Evolutionary conservation across 2,329 filamentous ascomycete genomes (phyloP), one percentile per base, ranked within the genome.

Genomic region (Cytospora chrysosperma): DNA sequence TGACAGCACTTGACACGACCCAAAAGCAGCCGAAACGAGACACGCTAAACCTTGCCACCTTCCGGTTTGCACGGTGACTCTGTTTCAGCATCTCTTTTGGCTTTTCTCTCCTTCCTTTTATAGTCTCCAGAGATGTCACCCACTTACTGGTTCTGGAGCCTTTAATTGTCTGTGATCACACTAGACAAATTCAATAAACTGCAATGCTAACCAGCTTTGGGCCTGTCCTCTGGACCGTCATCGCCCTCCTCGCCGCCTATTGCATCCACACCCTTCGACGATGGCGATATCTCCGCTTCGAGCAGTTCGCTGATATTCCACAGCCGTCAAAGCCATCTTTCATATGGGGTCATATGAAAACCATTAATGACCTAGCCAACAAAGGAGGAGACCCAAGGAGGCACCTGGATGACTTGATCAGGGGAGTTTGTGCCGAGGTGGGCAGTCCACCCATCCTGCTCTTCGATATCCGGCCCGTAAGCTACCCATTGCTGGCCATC

Each of bases 391-490:
- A 65, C 19, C 59, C 17, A 8, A 62, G 63, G 43, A 47, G 40
- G 8, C 63, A 65, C 27, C 49, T 65, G 24, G 72, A 76, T 51
- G 51, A 67, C 8, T 53, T 71, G 6, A 63, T 63, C 49, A 37
- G 51, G n/a, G 40, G 54, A 1, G 53, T 24, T 26, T 69, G 73
- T 8, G 50, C 50, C 3, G 63, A 66, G 0, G 59, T 75, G 12
- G 74, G 72, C 0, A 71, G 70, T 10, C 76, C 77, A 6, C 69
- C 75, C 1, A 34, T 76, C 24, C 68, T 76, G 59, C 56, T 77
- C 0, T 24, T 76, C 15, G 76, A 79, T 51, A 62, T 75, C 6
- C 71, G 76, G 15, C 77, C 77, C 2, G 50, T 74, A n/a, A 67
- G 59, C 19, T 69, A 64, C 12, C 72, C 76, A 13, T 69, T 78